Base-by-base conservation (phyloP, 2,329 filamentous ascomycete species). In the Epicoccum nigrum region DNA sequence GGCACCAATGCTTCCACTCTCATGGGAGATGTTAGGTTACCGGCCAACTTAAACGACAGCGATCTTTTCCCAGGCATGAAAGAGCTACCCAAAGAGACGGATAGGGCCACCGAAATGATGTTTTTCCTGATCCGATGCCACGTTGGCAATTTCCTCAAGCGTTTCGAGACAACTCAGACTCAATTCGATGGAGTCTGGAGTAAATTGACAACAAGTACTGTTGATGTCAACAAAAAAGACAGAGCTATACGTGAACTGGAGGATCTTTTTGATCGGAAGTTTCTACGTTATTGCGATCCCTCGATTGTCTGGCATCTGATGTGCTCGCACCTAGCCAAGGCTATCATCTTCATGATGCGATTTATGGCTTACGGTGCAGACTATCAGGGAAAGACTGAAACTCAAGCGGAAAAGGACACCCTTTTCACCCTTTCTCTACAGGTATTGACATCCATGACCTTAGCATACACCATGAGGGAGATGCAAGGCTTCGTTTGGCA, bases 21-120 rank as follows among this genome's bases (percentile, higher is more conserved):
- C 7, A 54, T 51, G 15, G 81, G 77, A 55, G 77, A 81, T 57
- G 81, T 80, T 1, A 69, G 68, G 3, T 63, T 79, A 5, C 82
- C 82, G 0, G 72, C 77, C 11, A 83, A 84, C 47, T 64, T 85
- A 32, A 78, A 85, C 65, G 83, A 86, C 60, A 75, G 69, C 48
- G 76, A 78, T 28, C 64, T 79, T 1, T 69, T 72, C 32, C 70
- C 70, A 1, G 68, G 69, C 17, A 79, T 79, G 77, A 74, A 67
- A 28, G 73, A 77, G n/a, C 57, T 67, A 1, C 77, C 77, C 0
- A 56, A 56, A 4, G 75, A 77, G 32, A 73, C 75, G 17, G 58
- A 69, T 3, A 76, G 79, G 0, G 58, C 73, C 0, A 79, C 78
- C 1, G 79, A 81, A 40, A 81, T 81, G 78, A 78, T 78, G 55